A percentile compares a stretch with the other conserved stretches of the same genome.
phyloP scores from a whole-genome alignment of 345 rosid genomes.

The Acer yangbiense region DNA sequence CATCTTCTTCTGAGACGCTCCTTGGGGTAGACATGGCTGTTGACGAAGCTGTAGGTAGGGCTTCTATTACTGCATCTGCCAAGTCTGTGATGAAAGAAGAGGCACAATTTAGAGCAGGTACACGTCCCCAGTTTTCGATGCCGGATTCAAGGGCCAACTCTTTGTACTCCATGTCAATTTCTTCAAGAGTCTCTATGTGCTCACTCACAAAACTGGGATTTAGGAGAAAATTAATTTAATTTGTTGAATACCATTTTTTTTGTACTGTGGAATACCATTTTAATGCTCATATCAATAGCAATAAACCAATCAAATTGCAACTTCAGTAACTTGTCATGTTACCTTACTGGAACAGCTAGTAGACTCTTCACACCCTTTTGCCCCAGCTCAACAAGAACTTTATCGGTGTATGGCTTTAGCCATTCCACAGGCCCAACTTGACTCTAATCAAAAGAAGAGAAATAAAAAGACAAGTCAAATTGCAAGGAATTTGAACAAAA shows the following conservation, averaged over 20 bases:
- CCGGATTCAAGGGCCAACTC: constrained; percentile 87
- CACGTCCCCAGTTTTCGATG: constrained; percentile 88
- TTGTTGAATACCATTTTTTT: too few species aligned
- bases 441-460: constrained; percentile 48
- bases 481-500: background rate
- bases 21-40: constrained; percentile 44
- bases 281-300: background rate
- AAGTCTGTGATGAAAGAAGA: constrained; percentile 85
- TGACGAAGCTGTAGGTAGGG: constrained; percentile 81
- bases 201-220: constrained; percentile 82
- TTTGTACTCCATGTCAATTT: constrained; percentile 92
- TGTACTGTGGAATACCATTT: too few species aligned
- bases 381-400: constrained; percentile 92
- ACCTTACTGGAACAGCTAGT: constrained; percentile 93
- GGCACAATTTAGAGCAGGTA: constrained; percentile 81
- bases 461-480: background rate
- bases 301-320: background rate
- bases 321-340: constrained; percentile 16
- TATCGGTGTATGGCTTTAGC: constrained; percentile 95
- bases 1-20: constrained; percentile 43
- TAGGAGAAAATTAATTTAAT: background rate
- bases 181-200: constrained; percentile 95
- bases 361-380: constrained; percentile 91
- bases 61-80: constrained; percentile 90
- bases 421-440: constrained; percentile 98